These are phyloP conservation scores for Microbotryum saponariae DNA, from an alignment of 1,284 basidiomycete genomes.

Conservation along the genomic window DNA sequence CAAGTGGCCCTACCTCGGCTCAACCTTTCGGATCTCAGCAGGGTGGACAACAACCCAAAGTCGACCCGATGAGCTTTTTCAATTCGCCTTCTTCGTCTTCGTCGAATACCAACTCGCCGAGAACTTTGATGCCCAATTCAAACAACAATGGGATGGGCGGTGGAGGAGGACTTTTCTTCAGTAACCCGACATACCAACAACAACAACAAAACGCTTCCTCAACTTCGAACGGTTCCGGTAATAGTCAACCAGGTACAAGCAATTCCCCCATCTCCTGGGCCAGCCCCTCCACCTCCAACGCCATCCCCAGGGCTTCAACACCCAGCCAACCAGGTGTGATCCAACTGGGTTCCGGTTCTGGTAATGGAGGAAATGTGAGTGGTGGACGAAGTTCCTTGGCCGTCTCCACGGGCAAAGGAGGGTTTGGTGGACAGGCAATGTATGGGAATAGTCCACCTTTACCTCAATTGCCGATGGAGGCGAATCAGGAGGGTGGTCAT, in stretches of 20 bases:
- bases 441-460: not conserved
- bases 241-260: not conserved
- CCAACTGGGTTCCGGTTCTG: not conserved
- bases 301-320: not conserved
- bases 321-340: not conserved
- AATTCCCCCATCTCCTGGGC: not conserved
- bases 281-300: not conserved
- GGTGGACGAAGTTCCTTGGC: not conserved
- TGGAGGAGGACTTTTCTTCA: conserved; percentile 22
- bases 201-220: not conserved
- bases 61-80: conserved; percentile 6
- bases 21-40: too few species aligned
- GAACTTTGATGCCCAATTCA: not conserved
- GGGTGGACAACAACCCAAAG: not conserved
- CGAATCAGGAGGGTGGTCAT: not conserved
- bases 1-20: not conserved
- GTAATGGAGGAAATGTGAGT: not conserved
- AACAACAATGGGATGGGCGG: not conserved
- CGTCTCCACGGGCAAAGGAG: not conserved
- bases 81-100: not conserved
- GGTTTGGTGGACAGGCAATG: not conserved
- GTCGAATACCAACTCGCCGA: not conserved
- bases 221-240: not conserved
- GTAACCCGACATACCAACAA: conserved; percentile 22
- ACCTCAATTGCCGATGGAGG: not conserved